Evolutionary conservation across 75 land plant species (phyloP), one percentile per base, ranked within the genome.

Genomic region (Selaginella moellendorffii): DNA sequence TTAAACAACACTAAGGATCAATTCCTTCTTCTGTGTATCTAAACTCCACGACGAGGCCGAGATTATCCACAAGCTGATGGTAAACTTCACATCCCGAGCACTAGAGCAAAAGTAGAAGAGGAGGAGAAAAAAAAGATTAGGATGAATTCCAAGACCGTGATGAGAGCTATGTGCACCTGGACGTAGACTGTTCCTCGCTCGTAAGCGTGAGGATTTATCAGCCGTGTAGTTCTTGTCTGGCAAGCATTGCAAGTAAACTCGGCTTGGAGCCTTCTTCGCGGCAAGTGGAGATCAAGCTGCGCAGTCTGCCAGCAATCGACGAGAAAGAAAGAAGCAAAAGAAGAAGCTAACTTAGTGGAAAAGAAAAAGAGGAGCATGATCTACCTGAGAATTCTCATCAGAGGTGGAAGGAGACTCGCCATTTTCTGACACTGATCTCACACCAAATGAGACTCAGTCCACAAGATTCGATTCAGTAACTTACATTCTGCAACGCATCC

Each of bases 41-140:
- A 74, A 82, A 88, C 62, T 88, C 95, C 60, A 81, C 77, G 70
- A 88, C 76, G 54, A 84, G 81, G 1, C 81, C 81, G 56, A 88
- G 79, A 63, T 88, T 88, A 79, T 88, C 95, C 54, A 81, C 83
- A 31, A 88, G 64, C 63, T 88, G 78, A 69, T 88, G 95, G 69
- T 84, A 74, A 67, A 65, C 75, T 26, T 73, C 72, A 66, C 93
- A 88, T n/a, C 87, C 85, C 72, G 81, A 82, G 72, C 87, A 88
- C 87, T 84, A 71, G 46, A 36, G 14, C 46, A 36, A 5, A 5
- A 36, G 14, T 36, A 36, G 14, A 5, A 36, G 5, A 36, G 46
- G 5, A 36, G 14, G 10, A 36, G 14, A 36, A 36, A 5, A 36
- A 5, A 36, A 5, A 36, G 10, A n/a, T n/a, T n/a, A n/a, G n/a